These are phyloP conservation scores for Rhytidhysteron rufulum DNA, from an alignment of 2,329 filamentous ascomycete genomes.

Conservation along the genomic window DNA sequence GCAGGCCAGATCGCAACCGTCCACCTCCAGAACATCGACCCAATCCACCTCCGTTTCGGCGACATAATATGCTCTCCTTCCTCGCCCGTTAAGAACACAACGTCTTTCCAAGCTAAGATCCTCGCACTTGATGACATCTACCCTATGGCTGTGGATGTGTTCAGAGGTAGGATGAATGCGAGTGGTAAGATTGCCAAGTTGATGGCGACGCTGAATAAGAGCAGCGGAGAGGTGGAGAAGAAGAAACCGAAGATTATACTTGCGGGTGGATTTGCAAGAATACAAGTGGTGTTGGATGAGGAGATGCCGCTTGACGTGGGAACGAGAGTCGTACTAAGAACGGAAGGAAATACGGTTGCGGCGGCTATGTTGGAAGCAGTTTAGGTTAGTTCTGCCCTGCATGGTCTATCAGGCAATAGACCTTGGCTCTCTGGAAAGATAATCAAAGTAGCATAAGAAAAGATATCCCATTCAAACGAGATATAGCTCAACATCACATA, in stretches of 20 bases:
- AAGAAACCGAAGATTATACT: constrained; percentile 83
- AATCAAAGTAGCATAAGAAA: too few relatives aligned
- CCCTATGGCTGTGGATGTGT: constrained; percentile 85
- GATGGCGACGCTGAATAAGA: constrained; percentile 72
- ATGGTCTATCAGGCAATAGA: too few relatives aligned
- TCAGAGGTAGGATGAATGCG: constrained; percentile 77
- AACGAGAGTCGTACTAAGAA: constrained; percentile 74
- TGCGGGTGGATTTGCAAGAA: constrained; percentile 71
- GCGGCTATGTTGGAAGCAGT: constrained; percentile 80
- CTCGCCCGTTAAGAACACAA: constrained; percentile 65
- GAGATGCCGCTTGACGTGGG: constrained; percentile 78
- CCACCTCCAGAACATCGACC: constrained; percentile 81
- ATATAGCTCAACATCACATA: too few relatives aligned
- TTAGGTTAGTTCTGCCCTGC: too few relatives aligned
- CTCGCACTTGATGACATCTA: constrained; percentile 86
- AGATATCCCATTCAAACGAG: too few relatives aligned
- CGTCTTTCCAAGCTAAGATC: constrained; percentile 75
- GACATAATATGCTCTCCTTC: constrained; percentile 77
- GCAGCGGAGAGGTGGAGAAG: constrained; percentile 69
- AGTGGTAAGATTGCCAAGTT: constrained; percentile 71
- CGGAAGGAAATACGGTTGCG: constrained; percentile 78
- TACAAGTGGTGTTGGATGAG: constrained; percentile 69
- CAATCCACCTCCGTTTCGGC: constrained; percentile 70
- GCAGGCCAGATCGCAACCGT: constrained; percentile 85
- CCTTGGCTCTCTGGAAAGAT: too few relatives aligned